Conservation (phyloP, 495 filamentous ascomycete species). For the Xylaria flabelliformis region DNA sequence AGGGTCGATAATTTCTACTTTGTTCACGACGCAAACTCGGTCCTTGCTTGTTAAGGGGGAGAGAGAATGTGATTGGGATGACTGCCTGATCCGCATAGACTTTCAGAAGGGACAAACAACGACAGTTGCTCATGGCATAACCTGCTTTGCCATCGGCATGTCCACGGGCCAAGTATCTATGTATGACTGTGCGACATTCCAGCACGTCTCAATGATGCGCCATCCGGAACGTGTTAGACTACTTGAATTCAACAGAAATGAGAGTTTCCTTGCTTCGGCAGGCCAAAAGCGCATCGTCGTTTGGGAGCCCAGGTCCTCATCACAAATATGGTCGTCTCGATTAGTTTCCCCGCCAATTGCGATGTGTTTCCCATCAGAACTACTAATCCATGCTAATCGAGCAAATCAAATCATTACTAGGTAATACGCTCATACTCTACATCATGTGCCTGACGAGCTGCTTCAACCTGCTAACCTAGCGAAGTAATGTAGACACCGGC, state of each 20-base stretch:
- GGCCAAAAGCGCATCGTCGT: slow-evolving; percentile 31
- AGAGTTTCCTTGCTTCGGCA: slow-evolving; percentile 31
- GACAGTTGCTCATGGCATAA: slow-evolving; percentile 31
- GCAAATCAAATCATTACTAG: slow-evolving; percentile 20
- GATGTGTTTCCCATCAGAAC: slow-evolving; percentile 20
- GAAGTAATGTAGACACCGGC: slow-evolving; percentile 20
- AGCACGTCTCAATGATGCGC: slow-evolving; percentile 22
- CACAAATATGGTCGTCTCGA: slow-evolving; percentile 29
- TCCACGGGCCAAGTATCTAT: slow-evolving; percentile 37
- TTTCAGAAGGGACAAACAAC: slow-evolving; percentile 33
- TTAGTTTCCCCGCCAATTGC: slow-evolving; percentile 30
- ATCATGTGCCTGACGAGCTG: slow-evolving; percentile 10
- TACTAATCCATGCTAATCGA: slow-evolving; percentile 24
- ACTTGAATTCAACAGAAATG: slow-evolving; percentile 32
- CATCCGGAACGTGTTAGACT: slow-evolving; percentile 37
- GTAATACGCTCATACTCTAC: not conserved
- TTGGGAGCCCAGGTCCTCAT: slow-evolving; percentile 32
- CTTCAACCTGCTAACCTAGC: slow-evolving; percentile 10
- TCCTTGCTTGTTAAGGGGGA: slow-evolving; percentile 31
- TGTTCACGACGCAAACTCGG: slow-evolving; percentile 19
- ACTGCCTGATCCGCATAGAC: slow-evolving; percentile 38
- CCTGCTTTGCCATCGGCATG: slow-evolving; percentile 40
- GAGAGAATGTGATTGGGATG: slow-evolving; percentile 37
- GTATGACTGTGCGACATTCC: slow-evolving; percentile 36
- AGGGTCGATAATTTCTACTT: slow-evolving; percentile 35